Conservation (phyloP, 495 filamentous ascomycete species). For the Penicillium cinerascens region DNA sequence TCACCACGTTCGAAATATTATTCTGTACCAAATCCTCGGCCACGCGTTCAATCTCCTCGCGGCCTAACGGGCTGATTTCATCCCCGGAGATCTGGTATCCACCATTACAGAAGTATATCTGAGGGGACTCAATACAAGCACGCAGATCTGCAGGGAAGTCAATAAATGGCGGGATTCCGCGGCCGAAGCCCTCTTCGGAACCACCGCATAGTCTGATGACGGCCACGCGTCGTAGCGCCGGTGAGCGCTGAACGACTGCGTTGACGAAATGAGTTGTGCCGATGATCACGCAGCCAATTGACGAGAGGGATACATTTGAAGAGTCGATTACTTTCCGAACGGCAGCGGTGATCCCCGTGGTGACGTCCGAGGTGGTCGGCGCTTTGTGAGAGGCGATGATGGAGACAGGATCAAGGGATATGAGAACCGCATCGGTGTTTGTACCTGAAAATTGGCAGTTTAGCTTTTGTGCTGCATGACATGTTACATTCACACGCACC, state of each 20-base stretch:
- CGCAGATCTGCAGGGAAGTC: conserved; percentile 23
- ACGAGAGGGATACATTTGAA: conserved; percentile 7
- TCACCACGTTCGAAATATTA: conserved; percentile 44
- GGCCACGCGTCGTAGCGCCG: conserved; percentile 47
- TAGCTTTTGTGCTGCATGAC: background rate
- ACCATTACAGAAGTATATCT: background rate
- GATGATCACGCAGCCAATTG: background rate
- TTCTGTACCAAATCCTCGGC: conserved; percentile 4
- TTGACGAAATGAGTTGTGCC: conserved; percentile 36
- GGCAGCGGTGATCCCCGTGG: conserved; percentile 50
- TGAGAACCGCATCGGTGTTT: conserved; percentile 59
- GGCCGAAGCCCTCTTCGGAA: conserved; percentile 43
- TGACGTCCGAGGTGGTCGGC: conserved; percentile 56
- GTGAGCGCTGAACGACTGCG: conserved; percentile 52
- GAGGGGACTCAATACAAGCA: background rate
- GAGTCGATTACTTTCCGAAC: conserved; percentile 44
- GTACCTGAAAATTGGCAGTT: conserved; percentile 36
- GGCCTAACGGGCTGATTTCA: background rate
- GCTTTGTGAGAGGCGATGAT: conserved; percentile 55
- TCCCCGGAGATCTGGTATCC: background rate
- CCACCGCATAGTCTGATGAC: conserved; percentile 50
- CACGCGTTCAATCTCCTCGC: background rate
- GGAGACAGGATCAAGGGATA: conserved; percentile 45
- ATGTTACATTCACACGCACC: background rate
- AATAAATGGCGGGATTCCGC: conserved; percentile 50